Evolutionary conservation across 2,329 filamentous ascomycete genomes (phyloP).

Genomic region (Fulvia fulva): DNA sequence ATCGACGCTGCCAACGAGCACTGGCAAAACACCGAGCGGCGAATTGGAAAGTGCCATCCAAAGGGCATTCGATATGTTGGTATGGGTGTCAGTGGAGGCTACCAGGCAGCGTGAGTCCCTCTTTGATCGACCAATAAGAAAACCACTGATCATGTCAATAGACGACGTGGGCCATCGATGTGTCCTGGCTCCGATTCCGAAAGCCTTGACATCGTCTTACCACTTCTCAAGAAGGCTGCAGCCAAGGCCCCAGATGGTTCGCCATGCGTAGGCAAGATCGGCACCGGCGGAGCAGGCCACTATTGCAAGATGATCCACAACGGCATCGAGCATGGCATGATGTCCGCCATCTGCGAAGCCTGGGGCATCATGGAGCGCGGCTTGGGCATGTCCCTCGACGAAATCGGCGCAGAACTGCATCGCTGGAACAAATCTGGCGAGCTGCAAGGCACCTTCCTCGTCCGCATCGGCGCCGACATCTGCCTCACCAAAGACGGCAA

Average conservation of each 20-base stretch:
- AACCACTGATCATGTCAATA: not conserved
- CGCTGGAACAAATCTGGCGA: slow-evolving; percentile 59
- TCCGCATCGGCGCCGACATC: slow-evolving; percentile 61
- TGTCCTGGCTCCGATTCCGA: slow-evolving; percentile 60
- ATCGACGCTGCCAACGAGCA: slow-evolving; percentile 67
- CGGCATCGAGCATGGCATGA: slow-evolving; percentile 69
- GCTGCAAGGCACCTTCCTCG: slow-evolving; percentile 57
- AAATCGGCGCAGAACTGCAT: slow-evolving; percentile 57
- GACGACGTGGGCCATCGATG: slow-evolving; percentile 60
- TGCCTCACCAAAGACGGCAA: slow-evolving; percentile 49
- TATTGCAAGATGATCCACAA: slow-evolving; percentile 76
- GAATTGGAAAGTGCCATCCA: slow-evolving; percentile 53
- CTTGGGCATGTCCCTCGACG: slow-evolving; percentile 56
- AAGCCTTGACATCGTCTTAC: slow-evolving; percentile 56
- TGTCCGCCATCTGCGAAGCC: slow-evolving; percentile 58
- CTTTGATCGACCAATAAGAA: not conserved
- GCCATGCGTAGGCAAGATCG: slow-evolving; percentile 59
- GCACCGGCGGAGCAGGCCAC: slow-evolving; percentile 62
- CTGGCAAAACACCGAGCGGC: slow-evolving; percentile 60
- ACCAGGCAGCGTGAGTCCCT: slow-evolving; percentile 55
- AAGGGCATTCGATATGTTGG: slow-evolving; percentile 63
- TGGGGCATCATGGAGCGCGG: slow-evolving; percentile 61
- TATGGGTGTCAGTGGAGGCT: slow-evolving; percentile 65
- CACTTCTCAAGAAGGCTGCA: slow-evolving; percentile 57
- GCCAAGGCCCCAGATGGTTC: slow-evolving; percentile 59